phyloP scores from a whole-genome alignment of 179 eudicot genomes.

The Corrigiola litoralis region DNA sequence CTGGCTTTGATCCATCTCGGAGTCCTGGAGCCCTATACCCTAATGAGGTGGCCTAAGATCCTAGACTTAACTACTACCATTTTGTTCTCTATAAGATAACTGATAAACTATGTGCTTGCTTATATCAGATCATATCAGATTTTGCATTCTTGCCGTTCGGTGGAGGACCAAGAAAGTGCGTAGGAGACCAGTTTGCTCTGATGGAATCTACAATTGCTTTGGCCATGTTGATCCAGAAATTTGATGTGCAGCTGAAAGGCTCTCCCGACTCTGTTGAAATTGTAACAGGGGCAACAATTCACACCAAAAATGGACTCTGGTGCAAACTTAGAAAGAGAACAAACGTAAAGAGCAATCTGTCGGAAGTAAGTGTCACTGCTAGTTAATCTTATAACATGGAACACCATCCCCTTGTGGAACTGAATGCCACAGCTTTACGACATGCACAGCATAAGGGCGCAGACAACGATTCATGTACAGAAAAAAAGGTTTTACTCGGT shows the following conservation, averaged over 20 bases:
- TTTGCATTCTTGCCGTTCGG: conserved; percentile 96
- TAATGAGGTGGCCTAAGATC: conserved; percentile 58
- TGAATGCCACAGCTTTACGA: too few relatives aligned
- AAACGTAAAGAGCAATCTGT: neutral
- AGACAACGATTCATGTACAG: too few relatives aligned
- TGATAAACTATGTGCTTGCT: conserved; percentile 6
- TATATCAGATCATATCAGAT: conserved; percentile 67
- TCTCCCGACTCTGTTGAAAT: conserved; percentile 78
- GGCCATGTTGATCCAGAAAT: conserved; percentile 81
- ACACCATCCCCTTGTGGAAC: neutral
- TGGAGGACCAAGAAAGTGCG: conserved; percentile 95
- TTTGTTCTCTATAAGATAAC: neutral
- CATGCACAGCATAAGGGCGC: too few relatives aligned
- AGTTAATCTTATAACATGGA: neutral
- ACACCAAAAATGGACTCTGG: conserved; percentile 89
- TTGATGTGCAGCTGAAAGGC: conserved; percentile 79
- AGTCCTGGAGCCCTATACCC: conserved; percentile 98
- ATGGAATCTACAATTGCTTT: conserved; percentile 98
- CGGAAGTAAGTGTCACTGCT: neutral
- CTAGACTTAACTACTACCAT: neutral
- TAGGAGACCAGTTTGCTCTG: conserved; percentile 97
- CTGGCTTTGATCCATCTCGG: conserved; percentile 91
- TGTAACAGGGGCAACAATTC: conserved; percentile 96
- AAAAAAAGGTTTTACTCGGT: too few relatives aligned
- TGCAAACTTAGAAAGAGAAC: conserved; percentile 75